phyloP scores from a whole-genome alignment of 2,329 filamentous ascomycete genomes.

The Diaporthe velutina region DNA sequence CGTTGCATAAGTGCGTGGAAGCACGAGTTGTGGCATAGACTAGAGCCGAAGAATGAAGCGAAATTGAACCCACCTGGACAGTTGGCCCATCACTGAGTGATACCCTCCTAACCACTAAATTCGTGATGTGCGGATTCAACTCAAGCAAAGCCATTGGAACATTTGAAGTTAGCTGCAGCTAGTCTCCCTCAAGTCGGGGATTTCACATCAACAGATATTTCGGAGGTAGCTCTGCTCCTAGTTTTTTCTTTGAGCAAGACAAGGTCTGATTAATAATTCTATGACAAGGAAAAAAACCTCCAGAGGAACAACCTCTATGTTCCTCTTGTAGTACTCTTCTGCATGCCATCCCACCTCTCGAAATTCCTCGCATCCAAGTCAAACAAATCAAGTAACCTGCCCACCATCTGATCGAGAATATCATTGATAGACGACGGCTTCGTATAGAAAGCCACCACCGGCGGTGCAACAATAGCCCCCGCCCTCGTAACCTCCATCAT shows the following conservation, averaged over 20 bases:
- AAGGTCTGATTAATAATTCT: neutral
- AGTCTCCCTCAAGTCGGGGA: too few relatives aligned
- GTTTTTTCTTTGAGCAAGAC: neutral
- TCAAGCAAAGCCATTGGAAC: too few relatives aligned
- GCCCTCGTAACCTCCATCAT: conserved; percentile 55
- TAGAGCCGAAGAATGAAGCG: too few relatives aligned
- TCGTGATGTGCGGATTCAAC: too few relatives aligned
- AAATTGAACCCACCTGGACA: too few relatives aligned
- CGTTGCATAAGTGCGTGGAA: too few relatives aligned
- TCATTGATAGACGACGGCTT: conserved; percentile 54
- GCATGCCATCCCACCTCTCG: conserved; percentile 52
- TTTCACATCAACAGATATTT: neutral
- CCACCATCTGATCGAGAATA: conserved; percentile 59
- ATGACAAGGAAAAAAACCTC: neutral
- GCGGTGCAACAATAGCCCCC: conserved; percentile 59
- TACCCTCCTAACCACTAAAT: too few relatives aligned
- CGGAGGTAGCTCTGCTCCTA: neutral
- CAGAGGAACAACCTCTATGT: neutral
- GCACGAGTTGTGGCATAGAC: too few relatives aligned
- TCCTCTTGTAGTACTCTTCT: conserved; percentile 27
- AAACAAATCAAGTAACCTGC: conserved; percentile 60
- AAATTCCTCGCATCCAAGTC: conserved; percentile 56
- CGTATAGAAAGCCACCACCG: conserved; percentile 60
- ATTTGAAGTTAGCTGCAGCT: too few relatives aligned
- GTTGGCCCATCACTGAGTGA: too few relatives aligned